These are phyloP conservation scores for Glarea lozoyensis DNA, from an alignment of 495 filamentous ascomycete genomes.

Conservation along the genomic window DNA sequence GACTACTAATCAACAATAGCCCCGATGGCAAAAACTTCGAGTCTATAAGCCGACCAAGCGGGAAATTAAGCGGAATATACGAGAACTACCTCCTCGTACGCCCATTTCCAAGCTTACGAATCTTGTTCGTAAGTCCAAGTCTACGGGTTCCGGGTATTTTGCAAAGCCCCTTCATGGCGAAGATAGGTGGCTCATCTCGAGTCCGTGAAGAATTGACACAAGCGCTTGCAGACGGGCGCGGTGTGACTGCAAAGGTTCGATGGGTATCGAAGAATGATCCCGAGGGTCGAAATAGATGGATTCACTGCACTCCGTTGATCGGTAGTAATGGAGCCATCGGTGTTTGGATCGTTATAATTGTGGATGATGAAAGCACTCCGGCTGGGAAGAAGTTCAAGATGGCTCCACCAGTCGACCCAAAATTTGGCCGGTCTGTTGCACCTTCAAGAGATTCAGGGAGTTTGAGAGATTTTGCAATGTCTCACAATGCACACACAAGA, in stretches of 20 bases:
- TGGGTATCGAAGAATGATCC: constrained; percentile 39
- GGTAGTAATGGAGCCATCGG: constrained; percentile 49
- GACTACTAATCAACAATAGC: constrained; percentile 27
- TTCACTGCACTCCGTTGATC: constrained; percentile 53
- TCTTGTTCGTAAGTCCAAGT: constrained; percentile 58
- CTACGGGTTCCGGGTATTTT: constrained; percentile 56
- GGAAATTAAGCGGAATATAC: constrained; percentile 34
- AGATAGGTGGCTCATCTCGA: constrained; percentile 45
- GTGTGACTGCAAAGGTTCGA: constrained; percentile 51
- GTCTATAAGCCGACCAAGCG: constrained; percentile 9
- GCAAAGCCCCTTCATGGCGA: constrained; percentile 51
- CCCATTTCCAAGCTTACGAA: constrained; percentile 48
- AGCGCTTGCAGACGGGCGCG: constrained; percentile 45
- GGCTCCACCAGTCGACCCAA: constrained; percentile 20
- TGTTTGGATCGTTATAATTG: constrained; percentile 58
- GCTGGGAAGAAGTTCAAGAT: constrained; percentile 8
- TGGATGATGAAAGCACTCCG: constrained; percentile 34
- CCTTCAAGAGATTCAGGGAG: constrained; percentile 1
- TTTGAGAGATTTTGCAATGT: constrained; percentile 7
- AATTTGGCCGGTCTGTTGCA: constrained; percentile 6
- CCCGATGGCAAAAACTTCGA: constrained; percentile 6
- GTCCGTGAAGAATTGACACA: constrained; percentile 43
- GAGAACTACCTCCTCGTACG: constrained; percentile 55
- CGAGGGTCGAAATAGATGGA: constrained; percentile 45
- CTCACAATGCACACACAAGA: constrained; percentile 4